Percentiles rank a stretch among this genome's conserved stretches.
Conservation (phyloP, 176 grass and related monocot genomes). For the Phoenix roebelenii region DNA sequence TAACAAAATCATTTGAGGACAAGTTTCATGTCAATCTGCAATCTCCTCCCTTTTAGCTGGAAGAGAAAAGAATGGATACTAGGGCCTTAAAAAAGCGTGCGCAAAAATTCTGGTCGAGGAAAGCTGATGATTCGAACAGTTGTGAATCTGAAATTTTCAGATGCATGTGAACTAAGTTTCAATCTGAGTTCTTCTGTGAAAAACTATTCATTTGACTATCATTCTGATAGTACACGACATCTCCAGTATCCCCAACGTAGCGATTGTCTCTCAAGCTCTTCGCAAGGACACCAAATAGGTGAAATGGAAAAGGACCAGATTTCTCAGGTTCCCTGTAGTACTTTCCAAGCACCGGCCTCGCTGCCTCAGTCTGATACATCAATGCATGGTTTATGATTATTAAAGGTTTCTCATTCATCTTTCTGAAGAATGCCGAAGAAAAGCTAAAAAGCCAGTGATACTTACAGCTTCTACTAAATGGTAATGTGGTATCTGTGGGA, state of each 20-base stretch:
- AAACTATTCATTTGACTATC: slow-evolving; percentile 32
- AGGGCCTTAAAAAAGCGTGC: too few species aligned
- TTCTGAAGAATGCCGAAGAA: too few species aligned
- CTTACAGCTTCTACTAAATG: slow-evolving; percentile 82
- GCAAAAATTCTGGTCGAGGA: too few species aligned
- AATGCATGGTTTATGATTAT: slow-evolving; percentile 18
- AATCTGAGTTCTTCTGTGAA: slow-evolving; percentile 30
- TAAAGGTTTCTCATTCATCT: not conserved
- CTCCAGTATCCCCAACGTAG: slow-evolving; percentile 70
- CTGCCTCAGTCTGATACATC: slow-evolving; percentile 63
- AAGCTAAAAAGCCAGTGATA: not conserved
- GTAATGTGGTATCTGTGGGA: slow-evolving; percentile 93
- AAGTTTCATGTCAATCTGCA: too few species aligned
- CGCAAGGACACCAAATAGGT: slow-evolving; percentile 43
- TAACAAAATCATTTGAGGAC: too few species aligned
- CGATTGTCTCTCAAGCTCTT: slow-evolving; percentile 60
- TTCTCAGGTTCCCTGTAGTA: slow-evolving; percentile 84
- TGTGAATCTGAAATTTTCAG: too few species aligned
- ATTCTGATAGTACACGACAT: slow-evolving; percentile 75
- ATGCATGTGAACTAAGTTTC: slow-evolving; percentile 6
- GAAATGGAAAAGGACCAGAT: slow-evolving; percentile 60
- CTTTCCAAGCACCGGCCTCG: slow-evolving; percentile 85
- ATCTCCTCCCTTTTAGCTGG: too few species aligned
- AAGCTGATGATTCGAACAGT: too few species aligned
- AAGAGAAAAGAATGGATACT: too few species aligned